Evolutionary conservation across 495 filamentous ascomycete species (phyloP).

Genomic region (Pyronema domesticum): DNA sequence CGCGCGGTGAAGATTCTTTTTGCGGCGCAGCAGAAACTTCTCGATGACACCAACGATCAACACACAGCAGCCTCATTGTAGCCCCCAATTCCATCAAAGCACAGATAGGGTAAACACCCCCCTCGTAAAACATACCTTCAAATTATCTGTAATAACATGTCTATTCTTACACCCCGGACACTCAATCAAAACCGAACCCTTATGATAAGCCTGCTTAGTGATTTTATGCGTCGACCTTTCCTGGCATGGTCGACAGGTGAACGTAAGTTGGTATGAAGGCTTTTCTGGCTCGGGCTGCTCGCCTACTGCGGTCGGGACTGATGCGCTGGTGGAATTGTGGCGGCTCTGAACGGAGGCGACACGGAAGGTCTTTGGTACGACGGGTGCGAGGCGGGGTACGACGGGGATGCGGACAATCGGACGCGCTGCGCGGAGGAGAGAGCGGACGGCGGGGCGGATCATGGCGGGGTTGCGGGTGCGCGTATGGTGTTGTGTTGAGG

Average conservation of each 20-base stretch:
- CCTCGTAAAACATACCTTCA: slow-evolving; percentile 31
- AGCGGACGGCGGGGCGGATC: slow-evolving; percentile 6
- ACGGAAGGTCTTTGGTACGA: not conserved
- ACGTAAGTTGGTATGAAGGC: slow-evolving; percentile 51
- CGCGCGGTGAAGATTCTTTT: too few relatives aligned
- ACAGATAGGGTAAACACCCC: not conserved
- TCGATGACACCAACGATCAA: too few relatives aligned
- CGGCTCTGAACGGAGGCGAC: slow-evolving; percentile 8
- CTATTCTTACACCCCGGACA: slow-evolving; percentile 70
- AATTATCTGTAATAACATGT: slow-evolving; percentile 83
- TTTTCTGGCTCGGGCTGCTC: slow-evolving; percentile 30
- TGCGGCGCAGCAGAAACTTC: too few relatives aligned
- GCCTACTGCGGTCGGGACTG: slow-evolving; percentile 24
- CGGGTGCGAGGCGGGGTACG: slow-evolving; percentile 5
- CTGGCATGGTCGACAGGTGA: slow-evolving; percentile 80
- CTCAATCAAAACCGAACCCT: slow-evolving; percentile 68
- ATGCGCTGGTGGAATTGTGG: slow-evolving; percentile 23
- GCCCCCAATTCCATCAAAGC: slow-evolving; percentile 1
- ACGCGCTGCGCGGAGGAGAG: slow-evolving; percentile 8
- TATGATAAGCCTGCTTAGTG: slow-evolving; percentile 84
- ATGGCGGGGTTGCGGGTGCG: not conserved
- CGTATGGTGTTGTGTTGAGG: not conserved
- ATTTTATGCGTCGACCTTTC: slow-evolving; percentile 57
- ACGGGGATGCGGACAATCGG: slow-evolving; percentile 7
- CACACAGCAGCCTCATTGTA: too few relatives aligned